phyloP scores from a whole-genome alignment of 441 rosid species.

The Monsonia emarginata region DNA sequence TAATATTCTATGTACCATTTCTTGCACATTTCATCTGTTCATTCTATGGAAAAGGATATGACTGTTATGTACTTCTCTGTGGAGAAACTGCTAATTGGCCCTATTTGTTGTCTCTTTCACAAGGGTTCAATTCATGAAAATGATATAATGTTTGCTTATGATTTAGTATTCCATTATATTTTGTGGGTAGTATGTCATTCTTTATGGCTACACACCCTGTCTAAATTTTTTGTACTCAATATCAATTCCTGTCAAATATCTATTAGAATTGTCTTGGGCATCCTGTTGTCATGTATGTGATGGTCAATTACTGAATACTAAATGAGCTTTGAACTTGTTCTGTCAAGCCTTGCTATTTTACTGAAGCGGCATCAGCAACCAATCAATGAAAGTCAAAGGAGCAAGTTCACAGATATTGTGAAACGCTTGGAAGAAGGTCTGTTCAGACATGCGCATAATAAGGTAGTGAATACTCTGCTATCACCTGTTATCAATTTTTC shows the following conservation, averaged over 20 bases:
- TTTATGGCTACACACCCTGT: neutral
- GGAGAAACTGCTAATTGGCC: neutral
- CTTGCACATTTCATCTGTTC: neutral
- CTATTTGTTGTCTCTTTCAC: neutral
- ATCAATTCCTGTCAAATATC: neutral
- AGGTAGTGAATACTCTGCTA: constrained; percentile 35
- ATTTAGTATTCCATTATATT: too few species aligned
- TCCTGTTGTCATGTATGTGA: neutral
- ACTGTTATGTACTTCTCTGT: neutral
- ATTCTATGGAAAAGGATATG: neutral
- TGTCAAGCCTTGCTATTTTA: constrained; percentile 42
- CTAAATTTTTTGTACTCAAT: neutral
- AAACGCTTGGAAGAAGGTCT: constrained; percentile 91
- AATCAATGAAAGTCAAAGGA: constrained; percentile 41
- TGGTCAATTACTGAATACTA: constrained; percentile 9
- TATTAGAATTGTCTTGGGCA: neutral
- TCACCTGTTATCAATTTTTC: constrained; percentile 3
- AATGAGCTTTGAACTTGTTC: constrained; percentile 15
- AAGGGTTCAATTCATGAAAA: neutral
- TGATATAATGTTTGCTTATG: too few species aligned
- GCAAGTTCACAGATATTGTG: constrained; percentile 53
- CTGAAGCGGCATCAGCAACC: constrained; percentile 45
- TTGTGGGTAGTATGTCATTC: neutral
- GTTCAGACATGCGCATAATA: constrained; percentile 56
- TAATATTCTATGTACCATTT: too few species aligned